Conservation (phyloP, 2,329 filamentous ascomycete genomes). For the Calonectria hongkongensis region DNA sequence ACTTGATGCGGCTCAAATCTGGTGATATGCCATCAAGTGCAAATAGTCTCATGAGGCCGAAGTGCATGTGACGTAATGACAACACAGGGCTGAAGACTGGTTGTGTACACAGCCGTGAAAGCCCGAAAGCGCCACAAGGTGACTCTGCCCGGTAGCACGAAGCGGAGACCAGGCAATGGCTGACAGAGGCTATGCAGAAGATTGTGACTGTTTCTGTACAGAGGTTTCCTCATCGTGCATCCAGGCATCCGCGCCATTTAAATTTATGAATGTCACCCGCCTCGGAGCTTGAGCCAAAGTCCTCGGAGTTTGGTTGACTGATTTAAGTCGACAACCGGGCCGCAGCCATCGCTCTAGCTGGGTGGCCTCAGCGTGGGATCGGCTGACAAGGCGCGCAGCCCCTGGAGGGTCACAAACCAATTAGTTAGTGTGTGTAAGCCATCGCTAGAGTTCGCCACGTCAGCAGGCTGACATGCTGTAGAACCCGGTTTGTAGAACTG, state of each 20-base stretch:
- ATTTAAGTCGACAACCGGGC: neutral
- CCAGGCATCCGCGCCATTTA: neutral
- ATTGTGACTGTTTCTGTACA: neutral
- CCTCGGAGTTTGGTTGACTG: neutral
- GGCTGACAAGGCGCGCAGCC: conserved; percentile 46
- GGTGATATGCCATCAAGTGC: conserved; percentile 18
- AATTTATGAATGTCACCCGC: neutral
- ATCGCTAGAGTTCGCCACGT: conserved; percentile 45
- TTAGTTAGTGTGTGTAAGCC: neutral
- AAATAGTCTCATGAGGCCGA: conserved; percentile 12
- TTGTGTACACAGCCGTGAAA: neutral
- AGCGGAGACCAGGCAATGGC: neutral
- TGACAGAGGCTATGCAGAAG: too few relatives aligned
- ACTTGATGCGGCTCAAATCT: conserved; percentile 22
- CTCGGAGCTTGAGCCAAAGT: neutral
- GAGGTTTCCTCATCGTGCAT: neutral
- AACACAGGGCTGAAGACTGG: conserved; percentile 16
- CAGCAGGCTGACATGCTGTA: conserved; percentile 39
- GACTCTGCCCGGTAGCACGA: neutral
- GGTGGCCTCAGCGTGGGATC: conserved; percentile 32
- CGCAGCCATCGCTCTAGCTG: neutral
- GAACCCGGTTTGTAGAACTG: neutral
- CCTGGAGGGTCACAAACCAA: conserved; percentile 33
- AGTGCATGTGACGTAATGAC: conserved; percentile 34
- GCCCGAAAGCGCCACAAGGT: neutral